Conservation (phyloP, 2,329 filamentous ascomycete species). For the Corinectria fuckeliana region DNA sequence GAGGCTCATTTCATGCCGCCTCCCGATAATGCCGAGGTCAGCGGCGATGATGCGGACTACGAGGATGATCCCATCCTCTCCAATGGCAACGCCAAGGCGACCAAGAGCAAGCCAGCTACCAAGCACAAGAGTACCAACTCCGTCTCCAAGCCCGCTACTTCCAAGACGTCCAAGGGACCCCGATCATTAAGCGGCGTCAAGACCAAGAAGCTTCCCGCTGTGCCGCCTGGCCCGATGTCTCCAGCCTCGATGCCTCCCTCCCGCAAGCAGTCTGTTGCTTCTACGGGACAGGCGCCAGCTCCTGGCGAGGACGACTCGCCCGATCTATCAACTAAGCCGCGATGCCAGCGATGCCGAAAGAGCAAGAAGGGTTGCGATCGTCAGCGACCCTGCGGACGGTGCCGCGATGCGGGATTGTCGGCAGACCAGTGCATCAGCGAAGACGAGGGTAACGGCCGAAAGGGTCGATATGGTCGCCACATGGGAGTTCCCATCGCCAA, state of each 20-base stretch:
- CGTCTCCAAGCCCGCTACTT: constrained; percentile 40
- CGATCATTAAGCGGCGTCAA: constrained; percentile 51
- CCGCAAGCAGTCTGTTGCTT: constrained; percentile 77
- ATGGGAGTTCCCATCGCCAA: constrained; percentile 69
- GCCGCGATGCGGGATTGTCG: constrained; percentile 93
- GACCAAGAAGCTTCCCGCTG: constrained; percentile 57
- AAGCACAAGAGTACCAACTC: constrained; percentile 50
- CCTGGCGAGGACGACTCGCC: constrained; percentile 85
- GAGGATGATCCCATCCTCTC: constrained; percentile 44
- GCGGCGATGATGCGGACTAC: constrained; percentile 44
- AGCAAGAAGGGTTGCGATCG: constrained; percentile 99
- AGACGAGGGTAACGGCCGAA: constrained; percentile 96
- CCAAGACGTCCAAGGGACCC: constrained; percentile 52
- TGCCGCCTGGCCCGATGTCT: constrained; percentile 59
- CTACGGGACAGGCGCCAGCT: constrained; percentile 56
- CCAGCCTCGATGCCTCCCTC: constrained; percentile 73
- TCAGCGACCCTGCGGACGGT: constrained; percentile 91
- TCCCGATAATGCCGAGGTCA: constrained; percentile 55
- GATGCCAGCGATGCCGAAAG: constrained; percentile 97
- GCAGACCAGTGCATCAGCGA: constrained; percentile 96
- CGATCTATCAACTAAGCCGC: constrained; percentile 92
- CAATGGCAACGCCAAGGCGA: constrained; percentile 49
- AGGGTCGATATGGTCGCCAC: constrained; percentile 83
- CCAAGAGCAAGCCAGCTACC: constrained; percentile 45
- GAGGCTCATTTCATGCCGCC: constrained; percentile 59